Evolutionary conservation across 345 rosid species (phyloP).

Genomic region (Gynandropsis gynandra): DNA sequence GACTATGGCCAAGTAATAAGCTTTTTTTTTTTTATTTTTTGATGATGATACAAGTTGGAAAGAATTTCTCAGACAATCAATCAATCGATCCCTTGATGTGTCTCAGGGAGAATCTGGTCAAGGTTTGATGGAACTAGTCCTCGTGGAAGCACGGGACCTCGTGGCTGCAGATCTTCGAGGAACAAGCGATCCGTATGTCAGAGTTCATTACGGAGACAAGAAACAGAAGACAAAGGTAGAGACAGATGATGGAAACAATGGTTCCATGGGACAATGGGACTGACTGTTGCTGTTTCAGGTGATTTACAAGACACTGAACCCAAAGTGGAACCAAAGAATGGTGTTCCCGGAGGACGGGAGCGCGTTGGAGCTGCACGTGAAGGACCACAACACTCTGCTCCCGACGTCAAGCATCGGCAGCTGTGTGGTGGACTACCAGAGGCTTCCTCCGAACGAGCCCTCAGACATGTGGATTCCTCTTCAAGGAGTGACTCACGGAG

Average conservation of each 20-base stretch:
- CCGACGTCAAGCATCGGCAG: slow-evolving; percentile 79
- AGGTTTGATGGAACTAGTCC: slow-evolving; percentile 84
- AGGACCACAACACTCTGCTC: slow-evolving; percentile 79
- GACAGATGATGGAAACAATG: neutral
- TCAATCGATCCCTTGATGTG: no score
- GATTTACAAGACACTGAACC: slow-evolving; percentile 61
- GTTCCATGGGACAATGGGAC: no score
- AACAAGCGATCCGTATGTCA: slow-evolving; percentile 96
- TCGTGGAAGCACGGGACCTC: slow-evolving; percentile 82
- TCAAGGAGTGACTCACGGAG: slow-evolving; percentile 86
- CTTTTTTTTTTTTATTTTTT: no score
- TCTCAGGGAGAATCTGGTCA: slow-evolving; percentile 52
- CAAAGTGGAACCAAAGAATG: slow-evolving; percentile 84
- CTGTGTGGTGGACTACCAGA: slow-evolving; percentile 80
- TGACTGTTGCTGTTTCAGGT: slow-evolving; percentile 38
- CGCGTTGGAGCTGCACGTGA: slow-evolving; percentile 63
- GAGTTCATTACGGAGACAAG: slow-evolving; percentile 76
- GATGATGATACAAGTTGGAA: no score
- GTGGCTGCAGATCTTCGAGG: slow-evolving; percentile 93
- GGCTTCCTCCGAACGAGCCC: slow-evolving; percentile 68
- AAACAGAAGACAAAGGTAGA: slow-evolving; percentile 82
- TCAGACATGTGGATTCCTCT: slow-evolving; percentile 97
- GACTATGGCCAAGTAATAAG: slow-evolving; percentile 52
- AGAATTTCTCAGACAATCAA: no score
- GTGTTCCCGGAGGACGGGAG: slow-evolving; percentile 89